Evolutionary conservation across 106 monocot genomes (phyloP), one percentile per base, ranked within the genome.

Genomic region (Apostasia ramifera): DNA sequence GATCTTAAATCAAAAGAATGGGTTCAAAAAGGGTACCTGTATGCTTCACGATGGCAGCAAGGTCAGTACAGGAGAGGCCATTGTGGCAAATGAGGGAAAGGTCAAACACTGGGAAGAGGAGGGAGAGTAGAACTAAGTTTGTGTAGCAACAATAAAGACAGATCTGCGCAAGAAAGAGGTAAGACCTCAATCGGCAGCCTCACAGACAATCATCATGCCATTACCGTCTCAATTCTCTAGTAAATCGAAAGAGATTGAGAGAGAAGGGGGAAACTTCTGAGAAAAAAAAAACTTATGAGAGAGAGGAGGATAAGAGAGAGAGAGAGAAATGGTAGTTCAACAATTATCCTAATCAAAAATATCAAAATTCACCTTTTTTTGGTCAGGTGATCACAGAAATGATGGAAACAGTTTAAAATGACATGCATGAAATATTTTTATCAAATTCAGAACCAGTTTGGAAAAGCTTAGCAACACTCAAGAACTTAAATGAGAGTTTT

Each of bases 21-120:
- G 3, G 15, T 9, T 48, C 7, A 41, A 4, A 38, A 42, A 3
- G 40, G 39, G 40, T 67, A 72, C 78, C 78, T 66, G 78, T 72
- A 78, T 74, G 44, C 11, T 47, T 55, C 39, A 75, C 67, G 54
- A 81, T 11, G 56, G 66, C 39, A 40, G 80, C 70, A 40, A 81
- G 74, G 8, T 75, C 75, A 39, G 56, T 51, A 2, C 71, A 66
- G 71, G 66, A 41, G 66, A 81, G 76, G 11, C 80, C 80, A 38
- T 81, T 75, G 59, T 75, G 76, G 71, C 60, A 71, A 66, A 74
- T 9, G 66, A 81, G 70, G n/a, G 69, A 55, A 14, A 81, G 75
- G 1, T 70, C 80, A 81, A 81, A 39, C 41, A 5, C 1, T 70
- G 66, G 53, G 66, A 66, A 45, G 75, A 71, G 44, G 9, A 41